Evolutionary conservation across 1,284 basidiomycete species (phyloP).

Genomic region (Psilocybe mexicana): DNA sequence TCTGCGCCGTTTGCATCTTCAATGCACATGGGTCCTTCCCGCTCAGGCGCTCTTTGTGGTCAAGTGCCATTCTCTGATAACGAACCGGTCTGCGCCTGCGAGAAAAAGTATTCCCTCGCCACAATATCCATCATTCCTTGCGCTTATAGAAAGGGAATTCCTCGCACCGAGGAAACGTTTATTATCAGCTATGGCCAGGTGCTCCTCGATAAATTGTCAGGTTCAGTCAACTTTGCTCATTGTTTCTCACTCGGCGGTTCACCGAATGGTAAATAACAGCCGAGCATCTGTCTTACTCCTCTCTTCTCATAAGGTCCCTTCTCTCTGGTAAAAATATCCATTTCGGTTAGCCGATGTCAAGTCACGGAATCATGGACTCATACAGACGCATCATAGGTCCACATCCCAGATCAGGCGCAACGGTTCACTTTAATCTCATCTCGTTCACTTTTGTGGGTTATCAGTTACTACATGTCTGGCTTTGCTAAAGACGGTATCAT

Average conservation of each 20-base stretch:
- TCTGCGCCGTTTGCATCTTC: too few species aligned
- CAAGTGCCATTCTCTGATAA: background rate
- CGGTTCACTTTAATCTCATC: background rate
- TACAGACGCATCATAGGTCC: background rate
- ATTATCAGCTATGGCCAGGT: slow-evolving; percentile 7
- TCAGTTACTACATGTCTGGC: background rate
- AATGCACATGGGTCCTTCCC: background rate
- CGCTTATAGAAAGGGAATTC: slow-evolving; percentile 18
- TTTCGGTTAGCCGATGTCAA: slow-evolving; percentile 11
- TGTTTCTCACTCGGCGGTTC: slow-evolving; percentile 11
- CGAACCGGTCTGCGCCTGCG: background rate
- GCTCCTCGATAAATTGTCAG: slow-evolving; percentile 5
- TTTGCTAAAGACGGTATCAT: background rate
- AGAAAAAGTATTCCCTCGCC: slow-evolving; percentile 2
- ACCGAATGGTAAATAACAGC: slow-evolving; percentile 3
- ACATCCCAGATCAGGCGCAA: background rate
- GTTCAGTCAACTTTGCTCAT: slow-evolving; percentile 12
- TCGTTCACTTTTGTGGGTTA: background rate
- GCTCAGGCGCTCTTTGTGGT: slow-evolving; percentile 9
- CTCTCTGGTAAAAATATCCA: slow-evolving; percentile 1
- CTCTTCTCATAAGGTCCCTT: slow-evolving; percentile 1
- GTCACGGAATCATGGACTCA: background rate
- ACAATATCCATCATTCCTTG: slow-evolving; percentile 18
- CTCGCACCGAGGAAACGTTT: background rate
- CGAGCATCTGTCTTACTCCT: slow-evolving; percentile 4